Evolutionary conservation across 2,329 filamentous ascomycete genomes (phyloP).

Genomic region (Raffaelea deltoideospora): DNA sequence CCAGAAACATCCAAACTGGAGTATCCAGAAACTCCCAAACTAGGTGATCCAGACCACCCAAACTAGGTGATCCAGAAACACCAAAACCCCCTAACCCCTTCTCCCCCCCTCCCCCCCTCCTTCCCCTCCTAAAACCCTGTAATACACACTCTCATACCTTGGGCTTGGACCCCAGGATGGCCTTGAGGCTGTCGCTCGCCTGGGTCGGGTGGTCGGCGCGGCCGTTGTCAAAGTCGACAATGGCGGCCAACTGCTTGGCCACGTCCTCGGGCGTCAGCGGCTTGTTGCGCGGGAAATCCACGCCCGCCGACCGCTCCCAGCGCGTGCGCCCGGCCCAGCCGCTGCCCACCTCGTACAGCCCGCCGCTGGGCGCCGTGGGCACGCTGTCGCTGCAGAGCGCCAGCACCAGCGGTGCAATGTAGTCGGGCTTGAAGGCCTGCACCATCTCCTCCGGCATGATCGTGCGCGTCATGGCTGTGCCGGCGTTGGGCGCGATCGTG

Average conservation of each 20-base stretch:
- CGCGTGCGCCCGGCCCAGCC: slow-evolving; percentile 86
- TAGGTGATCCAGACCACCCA: no score
- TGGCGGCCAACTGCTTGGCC: slow-evolving; percentile 56
- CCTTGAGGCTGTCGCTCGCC: slow-evolving; percentile 60
- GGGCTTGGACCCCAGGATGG: slow-evolving; percentile 63
- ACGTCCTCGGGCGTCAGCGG: slow-evolving; percentile 76
- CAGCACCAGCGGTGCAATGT: slow-evolving; percentile 85
- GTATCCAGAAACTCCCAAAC: no score
- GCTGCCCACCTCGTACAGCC: slow-evolving; percentile 85
- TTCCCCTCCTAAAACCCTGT: slow-evolving; percentile 8
- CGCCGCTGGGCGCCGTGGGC: slow-evolving; percentile 68
- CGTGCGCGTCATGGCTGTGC: slow-evolving; percentile 85
- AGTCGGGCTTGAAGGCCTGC: slow-evolving; percentile 97
- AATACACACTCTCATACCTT: slow-evolving; percentile 38
- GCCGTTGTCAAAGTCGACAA: slow-evolving; percentile 76
- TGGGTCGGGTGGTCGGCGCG: slow-evolving; percentile 77
- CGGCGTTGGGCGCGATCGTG: slow-evolving; percentile 94
- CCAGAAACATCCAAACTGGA: no score
- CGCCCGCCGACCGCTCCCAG: slow-evolving; percentile 84
- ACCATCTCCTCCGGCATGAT: slow-evolving; percentile 96
- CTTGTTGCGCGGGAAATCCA: slow-evolving; percentile 81
- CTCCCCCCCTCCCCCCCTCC: neutral
- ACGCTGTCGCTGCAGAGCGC: slow-evolving; percentile 75
- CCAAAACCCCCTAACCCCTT: no score
- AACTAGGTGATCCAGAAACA: no score